phyloP scores from a whole-genome alignment of 495 filamentous ascomycete genomes.

The Lasiosphaeris hirsuta region DNA sequence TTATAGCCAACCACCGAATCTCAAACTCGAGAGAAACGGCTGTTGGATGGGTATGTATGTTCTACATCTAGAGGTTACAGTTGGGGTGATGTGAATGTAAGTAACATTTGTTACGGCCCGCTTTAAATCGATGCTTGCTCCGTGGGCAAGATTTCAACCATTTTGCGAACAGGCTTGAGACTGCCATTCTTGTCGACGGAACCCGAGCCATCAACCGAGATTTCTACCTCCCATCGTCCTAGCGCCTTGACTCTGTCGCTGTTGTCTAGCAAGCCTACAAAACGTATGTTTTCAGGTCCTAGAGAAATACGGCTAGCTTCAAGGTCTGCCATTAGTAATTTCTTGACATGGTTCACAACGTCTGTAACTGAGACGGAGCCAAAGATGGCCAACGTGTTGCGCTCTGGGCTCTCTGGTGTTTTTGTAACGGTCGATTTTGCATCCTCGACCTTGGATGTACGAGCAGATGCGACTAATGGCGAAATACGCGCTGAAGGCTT shows the following conservation, averaged over 20 bases:
- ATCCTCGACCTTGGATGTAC: neutral
- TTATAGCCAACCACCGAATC: no score
- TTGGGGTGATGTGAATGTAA: neutral
- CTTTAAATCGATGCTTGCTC: neutral
- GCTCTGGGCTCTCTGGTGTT: neutral
- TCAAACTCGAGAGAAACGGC: no score
- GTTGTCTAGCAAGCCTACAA: conserved; percentile 31
- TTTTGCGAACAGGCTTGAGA: conserved; percentile 28
- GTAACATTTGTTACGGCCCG: neutral
- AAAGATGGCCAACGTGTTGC: conserved; percentile 30
- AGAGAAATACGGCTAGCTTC: conserved; percentile 33
- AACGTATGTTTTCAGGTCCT: conserved; percentile 28
- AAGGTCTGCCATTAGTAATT: conserved; percentile 22
- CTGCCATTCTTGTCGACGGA: neutral
- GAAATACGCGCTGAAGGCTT: conserved; percentile 12
- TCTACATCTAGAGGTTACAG: no score
- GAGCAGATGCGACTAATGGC: conserved; percentile 18
- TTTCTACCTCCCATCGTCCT: conserved; percentile 37
- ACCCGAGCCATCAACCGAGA: conserved; percentile 18
- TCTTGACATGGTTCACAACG: conserved; percentile 31
- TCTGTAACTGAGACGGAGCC: conserved; percentile 41
- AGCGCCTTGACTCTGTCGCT: conserved; percentile 39
- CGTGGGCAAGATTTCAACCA: conserved; percentile 32
- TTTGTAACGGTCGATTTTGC: neutral
- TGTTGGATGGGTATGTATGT: no score